Evolutionary conservation across 179 eudicot species (phyloP), one percentile per base, ranked within the genome.

Genomic region (Nepenthes alata): DNA sequence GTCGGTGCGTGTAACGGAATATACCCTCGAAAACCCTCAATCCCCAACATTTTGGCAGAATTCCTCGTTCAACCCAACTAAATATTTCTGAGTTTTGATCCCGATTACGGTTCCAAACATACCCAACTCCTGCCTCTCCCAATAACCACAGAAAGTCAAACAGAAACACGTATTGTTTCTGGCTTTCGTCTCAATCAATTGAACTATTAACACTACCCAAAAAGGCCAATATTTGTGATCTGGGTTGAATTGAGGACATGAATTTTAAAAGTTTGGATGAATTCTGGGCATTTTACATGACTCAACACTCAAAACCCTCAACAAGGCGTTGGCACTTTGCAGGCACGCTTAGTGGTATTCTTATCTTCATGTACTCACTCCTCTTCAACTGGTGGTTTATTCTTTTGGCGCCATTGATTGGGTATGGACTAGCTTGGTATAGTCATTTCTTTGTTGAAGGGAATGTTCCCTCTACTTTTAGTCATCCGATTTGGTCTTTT

Each of bases 401-500:
- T 47, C 5, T 87, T 8, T 67, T 80, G 45, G 95, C 68, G 69
- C 97, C 97, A 1, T n/a, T 84, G 52, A 49, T 84, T 39, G 95
- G 89, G 4, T 91, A 88, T 66, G 96, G 89, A 7, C 60, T 85
- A 8, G 96, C 89, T 13, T 88, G 94, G 96, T 88, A 80, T 44
- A 88, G 96, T 54, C 96, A 88, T 76, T 82, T 86, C 70, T 86
- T 86, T 38, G 76, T 88, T 1, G 96, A 91, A 77, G 73, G 85
- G 51, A 91, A 91, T 61, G 68, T 77, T 45, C 98, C 95, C 0
- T 95, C 89, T 1, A 78, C 96, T 2, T 86, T 91, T 60, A 89
- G 96, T 41, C 91, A 91, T 56, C 98, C 96, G 0, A 2, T 91
- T 53, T 88, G 95, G 98, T 91, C 98, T 4, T 72, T 89, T 5